Evolutionary conservation across 2,329 filamentous ascomycete genomes (phyloP).

Genomic region (Diaporthe sp.): DNA sequence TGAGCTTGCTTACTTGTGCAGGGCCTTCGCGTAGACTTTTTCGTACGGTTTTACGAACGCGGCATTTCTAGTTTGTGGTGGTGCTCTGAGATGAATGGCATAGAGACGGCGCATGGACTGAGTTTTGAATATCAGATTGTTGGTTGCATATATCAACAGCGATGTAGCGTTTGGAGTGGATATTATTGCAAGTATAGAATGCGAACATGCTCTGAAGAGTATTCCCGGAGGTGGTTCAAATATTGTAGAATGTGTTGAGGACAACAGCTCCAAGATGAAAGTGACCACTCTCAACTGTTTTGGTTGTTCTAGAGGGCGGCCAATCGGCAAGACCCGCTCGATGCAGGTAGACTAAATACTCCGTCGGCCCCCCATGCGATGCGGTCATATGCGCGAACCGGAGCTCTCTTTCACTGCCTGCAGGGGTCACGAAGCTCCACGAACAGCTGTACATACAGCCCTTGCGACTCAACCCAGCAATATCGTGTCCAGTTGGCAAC

Average conservation of each 20-base stretch:
- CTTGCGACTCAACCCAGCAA: slow-evolving; percentile 29
- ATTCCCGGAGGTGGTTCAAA: not conserved
- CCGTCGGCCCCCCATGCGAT: slow-evolving; percentile 29
- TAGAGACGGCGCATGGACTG: slow-evolving; percentile 19
- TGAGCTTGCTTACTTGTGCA: slow-evolving; percentile 41
- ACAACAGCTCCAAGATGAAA: not conserved
- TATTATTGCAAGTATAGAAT: slow-evolving; percentile 12
- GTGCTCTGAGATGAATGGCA: slow-evolving; percentile 21
- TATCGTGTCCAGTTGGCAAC: slow-evolving; percentile 6
- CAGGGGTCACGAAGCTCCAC: slow-evolving; percentile 35
- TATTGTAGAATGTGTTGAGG: not conserved
- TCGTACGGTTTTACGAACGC: not conserved
- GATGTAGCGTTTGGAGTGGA: slow-evolving; percentile 19
- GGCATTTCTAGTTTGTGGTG: not conserved
- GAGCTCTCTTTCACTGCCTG: slow-evolving; percentile 6
- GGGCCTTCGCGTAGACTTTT: not conserved
- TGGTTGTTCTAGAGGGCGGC: not conserved
- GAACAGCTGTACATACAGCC: slow-evolving; percentile 36
- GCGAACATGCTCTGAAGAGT: not conserved
- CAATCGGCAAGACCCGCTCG: slow-evolving; percentile 32
- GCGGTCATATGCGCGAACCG: slow-evolving; percentile 39
- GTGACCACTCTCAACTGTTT: not conserved
- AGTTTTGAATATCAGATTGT: not conserved
- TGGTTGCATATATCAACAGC: slow-evolving; percentile 22
- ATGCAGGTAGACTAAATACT: slow-evolving; percentile 12